Evolutionary conservation across 805 yeast genomes (phyloP).

Genomic region (Candida schatavii): DNA sequence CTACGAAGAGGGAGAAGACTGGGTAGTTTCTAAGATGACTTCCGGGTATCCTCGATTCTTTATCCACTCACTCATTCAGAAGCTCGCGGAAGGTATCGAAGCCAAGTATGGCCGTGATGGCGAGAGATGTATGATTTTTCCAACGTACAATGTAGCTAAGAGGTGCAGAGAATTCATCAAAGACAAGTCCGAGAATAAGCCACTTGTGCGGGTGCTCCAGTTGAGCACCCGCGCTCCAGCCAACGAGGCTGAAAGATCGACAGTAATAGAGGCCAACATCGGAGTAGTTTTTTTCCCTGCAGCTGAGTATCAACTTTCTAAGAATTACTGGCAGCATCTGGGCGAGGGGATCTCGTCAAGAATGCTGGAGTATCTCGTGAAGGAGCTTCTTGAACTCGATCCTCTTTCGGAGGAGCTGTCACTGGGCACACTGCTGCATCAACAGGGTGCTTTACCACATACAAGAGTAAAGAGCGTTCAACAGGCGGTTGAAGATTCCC

Average conservation of each 20-base stretch:
- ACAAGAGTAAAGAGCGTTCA: not conserved
- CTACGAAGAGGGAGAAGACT: slow-evolving; percentile 84
- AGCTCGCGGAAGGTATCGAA: slow-evolving; percentile 52
- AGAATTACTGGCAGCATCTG: slow-evolving; percentile 93
- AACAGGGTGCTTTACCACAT: not conserved
- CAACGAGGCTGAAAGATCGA: slow-evolving; percentile 55
- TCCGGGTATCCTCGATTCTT: slow-evolving; percentile 90
- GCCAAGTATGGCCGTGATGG: slow-evolving; percentile 75
- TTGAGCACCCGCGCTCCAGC: slow-evolving; percentile 68
- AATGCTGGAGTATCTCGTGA: slow-evolving; percentile 77
- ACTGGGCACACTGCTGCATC: not conserved
- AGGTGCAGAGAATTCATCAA: slow-evolving; percentile 79
- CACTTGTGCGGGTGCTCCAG: slow-evolving; percentile 60
- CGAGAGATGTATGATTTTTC: slow-evolving; percentile 73
- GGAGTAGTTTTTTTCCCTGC: slow-evolving; percentile 77
- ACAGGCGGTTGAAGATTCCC: not conserved
- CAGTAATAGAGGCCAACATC: slow-evolving; percentile 63
- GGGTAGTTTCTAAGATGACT: slow-evolving; percentile 73
- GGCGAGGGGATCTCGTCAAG: slow-evolving; percentile 97
- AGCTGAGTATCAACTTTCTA: slow-evolving; percentile 59
- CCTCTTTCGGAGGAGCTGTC: not conserved
- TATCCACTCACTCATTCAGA: slow-evolving; percentile 61
- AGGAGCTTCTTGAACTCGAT: slow-evolving; percentile 43
- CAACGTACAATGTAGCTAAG: slow-evolving; percentile 75
- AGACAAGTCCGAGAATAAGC: slow-evolving; percentile 32